phyloP scores from a whole-genome alignment of 2,329 filamentous ascomycete species.

The Pyrenophora teres region DNA sequence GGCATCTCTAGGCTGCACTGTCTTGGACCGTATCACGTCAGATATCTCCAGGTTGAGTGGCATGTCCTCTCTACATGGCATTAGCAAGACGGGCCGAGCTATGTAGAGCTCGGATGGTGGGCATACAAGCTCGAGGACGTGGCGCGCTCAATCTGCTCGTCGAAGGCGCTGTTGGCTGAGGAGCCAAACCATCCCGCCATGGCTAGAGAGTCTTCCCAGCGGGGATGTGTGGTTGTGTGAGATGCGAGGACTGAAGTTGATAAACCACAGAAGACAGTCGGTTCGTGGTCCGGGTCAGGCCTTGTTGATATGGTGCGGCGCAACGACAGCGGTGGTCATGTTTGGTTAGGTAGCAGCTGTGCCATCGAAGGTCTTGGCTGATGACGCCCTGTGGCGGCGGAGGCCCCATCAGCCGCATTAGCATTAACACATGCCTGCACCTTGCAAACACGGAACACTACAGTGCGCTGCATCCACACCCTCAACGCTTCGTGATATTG shows the following conservation, averaged over 20 bases:
- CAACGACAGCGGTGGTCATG: constrained; percentile 1
- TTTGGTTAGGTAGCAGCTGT: constrained; percentile 17
- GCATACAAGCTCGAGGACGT: constrained; percentile 87
- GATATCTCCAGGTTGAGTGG: constrained; percentile 97
- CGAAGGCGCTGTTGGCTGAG: constrained; percentile 84
- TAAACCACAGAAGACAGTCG: not conserved
- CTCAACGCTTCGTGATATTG: not conserved
- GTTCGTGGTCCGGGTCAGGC: not conserved
- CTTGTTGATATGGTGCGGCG: not conserved
- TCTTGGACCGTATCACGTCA: constrained; percentile 95
- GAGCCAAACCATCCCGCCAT: constrained; percentile 95
- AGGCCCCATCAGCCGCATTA: constrained; percentile 14
- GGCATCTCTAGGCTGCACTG: constrained; percentile 94
- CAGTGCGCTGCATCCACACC: not conserved
- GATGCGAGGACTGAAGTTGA: not conserved
- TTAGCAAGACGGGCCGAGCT: constrained; percentile 12
- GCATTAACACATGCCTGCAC: constrained; percentile 6
- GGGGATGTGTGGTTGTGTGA: not conserved
- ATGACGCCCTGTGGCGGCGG: constrained; percentile 17
- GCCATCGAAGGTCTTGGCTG: constrained; percentile 12
- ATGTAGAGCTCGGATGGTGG: too few species aligned
- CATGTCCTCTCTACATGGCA: constrained; percentile 78
- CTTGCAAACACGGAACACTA: constrained; percentile 7
- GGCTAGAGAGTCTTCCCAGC: constrained; percentile 30
- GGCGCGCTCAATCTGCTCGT: constrained; percentile 95